These are phyloP conservation scores for Marasmius fiardii DNA, from an alignment of 1,284 basidiomycete genomes.

Conservation along the genomic window DNA sequence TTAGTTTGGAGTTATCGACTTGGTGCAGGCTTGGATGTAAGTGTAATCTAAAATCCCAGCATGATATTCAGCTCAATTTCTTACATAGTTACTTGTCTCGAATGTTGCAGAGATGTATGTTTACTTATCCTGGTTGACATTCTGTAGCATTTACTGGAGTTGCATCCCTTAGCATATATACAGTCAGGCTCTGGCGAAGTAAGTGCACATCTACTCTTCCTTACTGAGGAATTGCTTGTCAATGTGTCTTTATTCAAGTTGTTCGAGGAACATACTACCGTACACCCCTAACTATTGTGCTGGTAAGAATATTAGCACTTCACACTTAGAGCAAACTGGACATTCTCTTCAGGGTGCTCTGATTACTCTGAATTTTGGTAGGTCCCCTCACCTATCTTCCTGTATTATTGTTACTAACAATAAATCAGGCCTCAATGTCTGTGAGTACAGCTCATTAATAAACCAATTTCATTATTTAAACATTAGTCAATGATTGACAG, in stretches of 20 bases:
- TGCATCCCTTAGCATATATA: background rate
- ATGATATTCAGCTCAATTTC: background rate
- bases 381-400: background rate
- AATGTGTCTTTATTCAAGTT: background rate
- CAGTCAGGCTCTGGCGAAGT: background rate
- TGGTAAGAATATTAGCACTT: background rate
- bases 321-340: background rate
- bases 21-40: background rate
- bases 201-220: background rate
- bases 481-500: background rate
- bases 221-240: background rate
- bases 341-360: background rate
- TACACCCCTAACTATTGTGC: background rate
- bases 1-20: background rate
- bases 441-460: background rate
- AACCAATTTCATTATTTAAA: background rate
- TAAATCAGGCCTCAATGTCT: background rate
- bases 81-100: background rate
- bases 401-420: background rate
- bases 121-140: background rate
- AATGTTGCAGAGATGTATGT: background rate
- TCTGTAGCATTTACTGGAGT: background rate
- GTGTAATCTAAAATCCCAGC: background rate
- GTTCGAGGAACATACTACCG: background rate
- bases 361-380: background rate